Evolutionary conservation across 2,329 filamentous ascomycete species (phyloP).

Genomic region (Aspergillus brasiliensis): DNA sequence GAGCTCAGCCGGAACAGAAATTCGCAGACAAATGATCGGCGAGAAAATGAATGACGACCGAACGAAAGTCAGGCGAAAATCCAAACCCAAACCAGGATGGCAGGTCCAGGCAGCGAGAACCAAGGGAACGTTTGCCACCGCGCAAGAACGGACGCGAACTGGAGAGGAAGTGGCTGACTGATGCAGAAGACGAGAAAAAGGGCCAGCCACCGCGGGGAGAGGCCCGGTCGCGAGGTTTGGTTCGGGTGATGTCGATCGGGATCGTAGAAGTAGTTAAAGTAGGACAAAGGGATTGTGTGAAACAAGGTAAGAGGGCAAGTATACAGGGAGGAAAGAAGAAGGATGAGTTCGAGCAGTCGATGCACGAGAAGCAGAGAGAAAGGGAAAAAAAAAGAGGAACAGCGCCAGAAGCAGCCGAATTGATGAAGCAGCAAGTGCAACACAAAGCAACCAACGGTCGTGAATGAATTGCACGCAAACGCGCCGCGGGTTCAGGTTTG

Average conservation of each 20-base stretch:
- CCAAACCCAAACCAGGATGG: constrained; percentile 17
- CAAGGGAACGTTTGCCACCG: constrained; percentile 39
- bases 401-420: constrained; percentile 2
- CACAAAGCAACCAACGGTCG: neutral
- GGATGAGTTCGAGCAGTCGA: too few species aligned
- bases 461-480: neutral
- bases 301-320: neutral
- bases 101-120: constrained; percentile 24
- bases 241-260: constrained; percentile 5
- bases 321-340: neutral
- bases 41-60: constrained; percentile 4
- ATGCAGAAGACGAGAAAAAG: constrained; percentile 9
- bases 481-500: neutral
- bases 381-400: constrained; percentile 9
- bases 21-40: neutral
- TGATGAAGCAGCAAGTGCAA: neutral
- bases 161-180: constrained; percentile 17
- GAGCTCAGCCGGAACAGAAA: constrained; percentile 3
- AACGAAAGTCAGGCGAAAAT: constrained; percentile 10
- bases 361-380: constrained; percentile 7
- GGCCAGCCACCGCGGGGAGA: constrained; percentile 23
- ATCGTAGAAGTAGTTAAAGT: neutral
- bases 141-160: constrained; percentile 26
- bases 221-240: constrained; percentile 3
- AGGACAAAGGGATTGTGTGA: constrained; percentile 4